These are phyloP conservation scores for Heimioporus sp. DNA, from an alignment of 768 basidiomycete species.

Conservation along the genomic window DNA sequence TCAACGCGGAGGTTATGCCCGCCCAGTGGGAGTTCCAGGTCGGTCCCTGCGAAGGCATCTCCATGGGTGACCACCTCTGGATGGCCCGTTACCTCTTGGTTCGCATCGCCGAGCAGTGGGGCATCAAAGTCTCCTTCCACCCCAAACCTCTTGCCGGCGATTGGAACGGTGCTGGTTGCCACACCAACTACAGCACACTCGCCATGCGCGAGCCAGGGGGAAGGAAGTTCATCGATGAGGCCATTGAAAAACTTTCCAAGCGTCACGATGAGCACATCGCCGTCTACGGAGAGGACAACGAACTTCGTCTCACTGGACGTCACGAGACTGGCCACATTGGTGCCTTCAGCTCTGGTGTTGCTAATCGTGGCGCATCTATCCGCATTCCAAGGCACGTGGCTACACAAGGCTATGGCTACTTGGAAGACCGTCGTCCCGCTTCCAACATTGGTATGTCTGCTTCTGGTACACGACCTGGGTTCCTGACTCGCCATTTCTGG, in stretches of 20 bases:
- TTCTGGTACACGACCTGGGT: conserved; percentile 8
- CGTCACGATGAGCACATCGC: conserved; percentile 95
- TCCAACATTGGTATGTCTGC: conserved; percentile 84
- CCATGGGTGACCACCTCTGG: conserved; percentile 99
- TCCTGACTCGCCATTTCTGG: conserved; percentile 7
- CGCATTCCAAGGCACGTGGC: conserved; percentile 95
- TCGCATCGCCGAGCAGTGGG: conserved; percentile 98
- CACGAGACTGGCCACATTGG: conserved; percentile 98
- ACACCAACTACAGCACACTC: conserved; percentile 97
- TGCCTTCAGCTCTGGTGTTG: conserved; percentile 90
- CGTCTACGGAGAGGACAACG: conserved; percentile 98
- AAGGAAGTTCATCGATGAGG: conserved; percentile 87
- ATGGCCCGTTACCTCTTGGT: conserved; percentile 96
- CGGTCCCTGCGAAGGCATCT: conserved; percentile 95
- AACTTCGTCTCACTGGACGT: conserved; percentile 90
- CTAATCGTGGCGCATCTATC: conserved; percentile 96
- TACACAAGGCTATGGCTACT: conserved; percentile 89
- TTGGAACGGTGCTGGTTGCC: conserved; percentile 99
- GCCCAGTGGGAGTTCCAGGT: conserved; percentile 99
- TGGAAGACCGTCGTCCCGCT: conserved; percentile 96
- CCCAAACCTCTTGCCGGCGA: conserved; percentile 96
- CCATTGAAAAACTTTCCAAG: conserved; percentile 90
- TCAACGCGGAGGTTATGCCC: conserved; percentile 99
- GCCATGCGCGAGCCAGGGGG: conserved; percentile 93
- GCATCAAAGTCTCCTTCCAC: conserved; percentile 97